Base-by-base conservation (phyloP, 495 filamentous ascomycete species). In the Aeminium ludgeri region DNA sequence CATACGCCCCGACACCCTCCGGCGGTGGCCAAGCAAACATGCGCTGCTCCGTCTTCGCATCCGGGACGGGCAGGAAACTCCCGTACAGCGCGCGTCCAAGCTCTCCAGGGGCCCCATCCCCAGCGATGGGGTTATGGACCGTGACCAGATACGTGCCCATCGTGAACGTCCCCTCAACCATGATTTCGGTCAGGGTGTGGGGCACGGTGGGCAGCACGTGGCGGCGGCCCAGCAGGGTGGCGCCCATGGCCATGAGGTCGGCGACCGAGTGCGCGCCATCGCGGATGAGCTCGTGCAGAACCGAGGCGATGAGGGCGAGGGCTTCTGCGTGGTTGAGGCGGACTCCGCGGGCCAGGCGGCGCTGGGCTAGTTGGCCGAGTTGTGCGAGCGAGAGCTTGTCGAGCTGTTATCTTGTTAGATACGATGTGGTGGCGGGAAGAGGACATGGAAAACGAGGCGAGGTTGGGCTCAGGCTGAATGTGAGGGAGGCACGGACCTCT, bases 361-460 rank as follows among this genome's bases (percentile, higher is more conserved):
- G 69, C 65, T 97, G 89, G 42, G 89, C 89, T 40, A 95, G 69
- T 44, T 80, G 69, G 38, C 91, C 89, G 35, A 91, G 62, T 55
- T 94, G 86, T 20, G 86, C 86, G 57, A 91, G 87, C 52, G 76
- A 69, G 62, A 97, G 83, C 73, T 97, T 97, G 67, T 97, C 89
- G 50, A 96, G 65, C 91, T 96, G 49, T 38, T 16, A 43, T 39
- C 4, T n/a, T n/a, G n/a, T n/a, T n/a, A n/a, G n/a, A n/a, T n/a
- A n/a, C n/a, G n/a, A n/a, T n/a, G n/a, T n/a, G n/a, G n/a, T n/a
- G n/a, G n/a, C n/a, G n/a, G n/a, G n/a, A n/a, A n/a, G n/a, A n/a
- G n/a, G n/a, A n/a, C n/a, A n/a, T n/a, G n/a, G n/a, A n/a, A n/a
- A n/a, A 6, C 19, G 11, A 7, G 33, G n/a, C 25, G 36, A 34